A percentile compares a stretch with the other conserved stretches of the same genome.
phyloP scores from a whole-genome alignment of 805 yeast species.

The Pichia occidentalis region DNA sequence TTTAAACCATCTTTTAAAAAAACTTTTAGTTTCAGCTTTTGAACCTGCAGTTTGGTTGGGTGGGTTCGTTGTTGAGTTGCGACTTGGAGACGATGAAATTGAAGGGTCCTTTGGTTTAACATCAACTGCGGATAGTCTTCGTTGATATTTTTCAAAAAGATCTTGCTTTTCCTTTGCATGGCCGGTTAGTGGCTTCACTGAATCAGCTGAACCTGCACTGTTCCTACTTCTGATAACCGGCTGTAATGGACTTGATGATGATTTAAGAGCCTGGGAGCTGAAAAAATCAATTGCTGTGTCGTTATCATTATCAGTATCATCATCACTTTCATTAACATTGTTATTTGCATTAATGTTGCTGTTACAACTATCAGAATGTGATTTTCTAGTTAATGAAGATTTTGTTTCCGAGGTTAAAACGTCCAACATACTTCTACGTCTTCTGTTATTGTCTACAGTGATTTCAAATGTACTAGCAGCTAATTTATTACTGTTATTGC shows the following conservation, averaged over 20 bases:
- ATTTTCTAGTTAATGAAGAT: no score
- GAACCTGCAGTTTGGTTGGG: neutral
- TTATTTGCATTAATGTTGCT: slow-evolving; percentile 1
- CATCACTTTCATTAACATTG: slow-evolving; percentile 7
- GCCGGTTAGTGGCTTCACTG: slow-evolving; percentile 1
- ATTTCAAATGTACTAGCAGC: neutral
- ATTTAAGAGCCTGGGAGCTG: neutral
- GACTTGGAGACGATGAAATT: neutral
- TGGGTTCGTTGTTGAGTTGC: slow-evolving; percentile 1
- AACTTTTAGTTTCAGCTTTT: slow-evolving; percentile 1
- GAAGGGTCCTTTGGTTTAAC: slow-evolving; percentile 9
- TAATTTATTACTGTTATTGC: neutral
- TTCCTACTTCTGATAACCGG: slow-evolving; percentile 4
- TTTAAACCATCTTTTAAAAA: slow-evolving; percentile 12
- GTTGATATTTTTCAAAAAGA: slow-evolving; percentile 28
- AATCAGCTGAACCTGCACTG: slow-evolving; percentile 5
- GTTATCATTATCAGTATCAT: slow-evolving; percentile 1
- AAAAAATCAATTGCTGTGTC: neutral
- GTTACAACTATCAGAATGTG: slow-evolving; percentile 5
- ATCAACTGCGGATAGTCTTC: slow-evolving; percentile 26
- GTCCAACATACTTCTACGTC: slow-evolving; percentile 10
- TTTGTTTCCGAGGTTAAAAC: slow-evolving; percentile 7
- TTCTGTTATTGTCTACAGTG: neutral
- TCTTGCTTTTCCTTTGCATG: slow-evolving; percentile 16
- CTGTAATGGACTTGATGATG: neutral